Conservation (phyloP, 768 basidiomycete species). For the Xanthoconium purpureum region DNA sequence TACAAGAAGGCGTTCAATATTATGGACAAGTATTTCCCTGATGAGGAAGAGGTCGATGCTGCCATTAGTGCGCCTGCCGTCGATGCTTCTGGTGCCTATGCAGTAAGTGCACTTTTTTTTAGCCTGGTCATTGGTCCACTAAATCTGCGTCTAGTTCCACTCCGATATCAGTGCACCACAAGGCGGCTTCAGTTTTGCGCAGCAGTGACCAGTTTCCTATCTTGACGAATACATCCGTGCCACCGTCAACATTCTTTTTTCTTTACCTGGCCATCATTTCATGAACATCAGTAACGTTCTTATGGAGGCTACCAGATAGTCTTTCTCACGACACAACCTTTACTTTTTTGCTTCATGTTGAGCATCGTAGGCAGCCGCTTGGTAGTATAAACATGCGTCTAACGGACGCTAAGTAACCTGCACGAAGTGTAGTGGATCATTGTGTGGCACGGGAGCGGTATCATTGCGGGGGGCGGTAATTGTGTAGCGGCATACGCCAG, state of each 20-base stretch:
- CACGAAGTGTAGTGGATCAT: slow-evolving; percentile 19
- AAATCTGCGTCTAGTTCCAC: slow-evolving; percentile 57
- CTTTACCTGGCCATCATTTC: slow-evolving; percentile 19
- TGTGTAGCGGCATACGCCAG: neutral
- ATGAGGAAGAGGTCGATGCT: slow-evolving; percentile 91
- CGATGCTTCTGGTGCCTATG: slow-evolving; percentile 69
- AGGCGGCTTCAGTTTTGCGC: slow-evolving; percentile 94
- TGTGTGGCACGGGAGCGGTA: slow-evolving; percentile 19
- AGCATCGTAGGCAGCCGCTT: slow-evolving; percentile 19
- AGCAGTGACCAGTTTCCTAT: slow-evolving; percentile 38
- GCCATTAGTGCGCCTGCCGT: slow-evolving; percentile 74
- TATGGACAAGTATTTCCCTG: slow-evolving; percentile 98
- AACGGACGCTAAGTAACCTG: slow-evolving; percentile 29
- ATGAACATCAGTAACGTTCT: slow-evolving; percentile 18
- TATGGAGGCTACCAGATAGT: slow-evolving; percentile 9
- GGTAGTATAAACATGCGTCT: slow-evolving; percentile 30
- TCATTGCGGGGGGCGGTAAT: slow-evolving; percentile 22
- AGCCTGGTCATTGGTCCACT: slow-evolving; percentile 1
- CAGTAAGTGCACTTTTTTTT: slow-evolving; percentile 44
- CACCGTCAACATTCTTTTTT: slow-evolving; percentile 4
- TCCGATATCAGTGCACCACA: slow-evolving; percentile 84
- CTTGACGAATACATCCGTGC: slow-evolving; percentile 1
- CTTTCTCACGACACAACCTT: slow-evolving; percentile 8
- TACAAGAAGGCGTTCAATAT: slow-evolving; percentile 99
- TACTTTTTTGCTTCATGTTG: slow-evolving; percentile 22